Percentiles rank a stretch among this genome's conserved stretches.
Conservation (phyloP, 768 basidiomycete species). For the Lactifluus echinatus region DNA sequence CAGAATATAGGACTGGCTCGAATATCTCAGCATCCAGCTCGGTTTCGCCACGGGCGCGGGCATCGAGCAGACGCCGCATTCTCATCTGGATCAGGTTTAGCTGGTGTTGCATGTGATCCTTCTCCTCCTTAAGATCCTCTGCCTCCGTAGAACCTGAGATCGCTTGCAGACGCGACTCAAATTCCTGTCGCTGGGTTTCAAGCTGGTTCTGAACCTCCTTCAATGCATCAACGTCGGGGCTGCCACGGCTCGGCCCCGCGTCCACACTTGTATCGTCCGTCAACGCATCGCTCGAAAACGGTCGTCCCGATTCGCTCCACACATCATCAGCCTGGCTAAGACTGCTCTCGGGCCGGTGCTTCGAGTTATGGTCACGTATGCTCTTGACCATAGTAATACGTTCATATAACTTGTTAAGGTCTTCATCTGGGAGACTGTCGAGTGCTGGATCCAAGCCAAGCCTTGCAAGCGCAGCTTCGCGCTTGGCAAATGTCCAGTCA, state of each 20-base stretch:
- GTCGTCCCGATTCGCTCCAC: constrained; percentile 85
- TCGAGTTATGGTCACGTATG: constrained; percentile 71
- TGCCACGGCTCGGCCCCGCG: constrained; percentile 45
- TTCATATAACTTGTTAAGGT: constrained; percentile 88
- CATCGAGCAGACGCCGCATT: constrained; percentile 74
- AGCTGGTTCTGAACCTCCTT: constrained; percentile 69
- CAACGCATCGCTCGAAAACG: constrained; percentile 62
- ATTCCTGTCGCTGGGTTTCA: constrained; percentile 39
- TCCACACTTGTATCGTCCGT: constrained; percentile 89
- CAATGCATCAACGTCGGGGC: constrained; percentile 59
- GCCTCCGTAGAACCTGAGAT: constrained; percentile 66
- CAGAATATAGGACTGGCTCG: constrained; percentile 78
- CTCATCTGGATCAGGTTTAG: constrained; percentile 70
- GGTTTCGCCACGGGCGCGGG: constrained; percentile 66
- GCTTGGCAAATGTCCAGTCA: constrained; percentile 96
- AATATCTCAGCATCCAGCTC: constrained; percentile 54
- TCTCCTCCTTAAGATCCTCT: constrained; percentile 82
- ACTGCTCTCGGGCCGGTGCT: constrained; percentile 84
- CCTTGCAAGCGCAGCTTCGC: constrained; percentile 84
- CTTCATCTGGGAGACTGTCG: constrained; percentile 89
- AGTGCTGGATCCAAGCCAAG: constrained; percentile 83
- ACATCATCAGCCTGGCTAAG: constrained; percentile 78
- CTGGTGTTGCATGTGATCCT: constrained; percentile 89
- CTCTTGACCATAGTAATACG: constrained; percentile 90
- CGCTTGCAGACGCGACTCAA: constrained; percentile 50